Conservation (phyloP, 176 grass and related monocot species). For the Areca catechu region DNA sequence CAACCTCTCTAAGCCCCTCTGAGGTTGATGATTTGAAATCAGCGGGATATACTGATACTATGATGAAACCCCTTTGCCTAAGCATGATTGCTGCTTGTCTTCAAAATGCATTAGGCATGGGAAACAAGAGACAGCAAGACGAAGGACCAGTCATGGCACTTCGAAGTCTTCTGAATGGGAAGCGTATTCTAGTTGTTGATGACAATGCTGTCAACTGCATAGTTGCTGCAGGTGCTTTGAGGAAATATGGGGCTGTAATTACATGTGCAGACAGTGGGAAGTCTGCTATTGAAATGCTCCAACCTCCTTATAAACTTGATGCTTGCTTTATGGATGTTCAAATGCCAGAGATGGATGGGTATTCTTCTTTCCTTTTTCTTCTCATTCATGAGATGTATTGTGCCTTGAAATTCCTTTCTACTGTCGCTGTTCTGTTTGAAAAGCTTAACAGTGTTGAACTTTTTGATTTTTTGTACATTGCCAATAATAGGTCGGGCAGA, state of each 20-base stretch:
- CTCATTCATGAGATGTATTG: background rate
- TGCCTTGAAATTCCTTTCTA: too few species aligned
- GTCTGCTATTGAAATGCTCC: slow-evolving; percentile 51
- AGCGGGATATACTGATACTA: slow-evolving; percentile 40
- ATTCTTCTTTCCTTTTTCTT: slow-evolving; percentile 9
- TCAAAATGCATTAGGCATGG: slow-evolving; percentile 43
- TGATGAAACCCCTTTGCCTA: slow-evolving; percentile 60
- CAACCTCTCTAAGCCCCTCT: slow-evolving; percentile 29
- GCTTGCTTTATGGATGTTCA: slow-evolving; percentile 92
- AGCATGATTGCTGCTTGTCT: slow-evolving; percentile 60
- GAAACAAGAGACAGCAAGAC: slow-evolving; percentile 19
- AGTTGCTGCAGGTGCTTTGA: slow-evolving; percentile 65
- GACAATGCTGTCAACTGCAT: slow-evolving; percentile 70
- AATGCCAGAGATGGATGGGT: slow-evolving; percentile 91
- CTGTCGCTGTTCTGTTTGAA: too few species aligned
- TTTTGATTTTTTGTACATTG: too few species aligned
- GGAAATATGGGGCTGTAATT: slow-evolving; percentile 66
- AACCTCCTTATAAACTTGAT: slow-evolving; percentile 57
- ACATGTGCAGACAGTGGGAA: slow-evolving; percentile 60
- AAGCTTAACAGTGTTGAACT: too few species aligned
- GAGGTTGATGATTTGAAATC: slow-evolving; percentile 39
- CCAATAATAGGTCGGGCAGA: too few species aligned
- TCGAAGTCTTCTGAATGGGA: slow-evolving; percentile 46
- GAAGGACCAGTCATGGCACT: slow-evolving; percentile 42
- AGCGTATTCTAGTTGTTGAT: slow-evolving; percentile 70